Evolutionary conservation across 768 basidiomycete genomes (phyloP).

Genomic region (Sporobolomyces roseus): DNA sequence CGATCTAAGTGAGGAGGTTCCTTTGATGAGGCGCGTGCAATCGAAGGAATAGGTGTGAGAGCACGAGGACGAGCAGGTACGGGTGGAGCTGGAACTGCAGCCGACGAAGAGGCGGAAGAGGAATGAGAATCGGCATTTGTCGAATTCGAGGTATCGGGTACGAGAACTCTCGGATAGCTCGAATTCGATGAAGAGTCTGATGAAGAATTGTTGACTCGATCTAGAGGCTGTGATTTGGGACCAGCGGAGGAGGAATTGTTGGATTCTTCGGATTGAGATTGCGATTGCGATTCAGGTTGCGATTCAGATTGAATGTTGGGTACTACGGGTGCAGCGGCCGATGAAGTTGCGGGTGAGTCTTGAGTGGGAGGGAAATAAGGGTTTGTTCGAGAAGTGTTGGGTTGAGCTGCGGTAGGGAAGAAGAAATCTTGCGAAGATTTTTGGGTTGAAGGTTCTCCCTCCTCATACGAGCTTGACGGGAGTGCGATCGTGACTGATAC

Average conservation of each 20-base stretch:
- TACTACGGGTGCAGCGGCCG: too few relatives aligned
- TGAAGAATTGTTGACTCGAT: not conserved
- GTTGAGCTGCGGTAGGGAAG: not conserved
- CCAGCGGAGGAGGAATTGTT: too few relatives aligned
- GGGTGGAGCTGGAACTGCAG: too few relatives aligned
- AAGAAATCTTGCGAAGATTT: not conserved
- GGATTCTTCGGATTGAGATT: not conserved
- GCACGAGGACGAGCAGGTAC: not conserved
- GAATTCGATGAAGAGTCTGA: not conserved
- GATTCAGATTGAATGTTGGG: too few relatives aligned
- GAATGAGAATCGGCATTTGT: not conserved
- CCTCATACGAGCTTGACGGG: not conserved
- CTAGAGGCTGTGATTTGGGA: too few relatives aligned
- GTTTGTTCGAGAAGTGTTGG: too few relatives aligned
- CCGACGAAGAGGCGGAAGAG: not conserved
- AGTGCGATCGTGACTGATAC: not conserved
- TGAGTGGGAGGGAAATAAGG: too few relatives aligned
- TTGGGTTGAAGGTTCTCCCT: not conserved
- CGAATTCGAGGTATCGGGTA: conserved; percentile 1
- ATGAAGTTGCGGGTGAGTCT: too few relatives aligned
- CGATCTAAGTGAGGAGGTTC: too few relatives aligned
- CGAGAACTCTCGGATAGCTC: not conserved
- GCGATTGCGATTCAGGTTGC: conserved; percentile 1
- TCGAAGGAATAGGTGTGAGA: too few relatives aligned
- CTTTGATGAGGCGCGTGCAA: too few relatives aligned